A percentile compares a stretch with the other conserved stretches of the same genome.
Conservation (phyloP, 2,329 filamentous ascomycete genomes). For the Ceratocystis diversiconidia region DNA sequence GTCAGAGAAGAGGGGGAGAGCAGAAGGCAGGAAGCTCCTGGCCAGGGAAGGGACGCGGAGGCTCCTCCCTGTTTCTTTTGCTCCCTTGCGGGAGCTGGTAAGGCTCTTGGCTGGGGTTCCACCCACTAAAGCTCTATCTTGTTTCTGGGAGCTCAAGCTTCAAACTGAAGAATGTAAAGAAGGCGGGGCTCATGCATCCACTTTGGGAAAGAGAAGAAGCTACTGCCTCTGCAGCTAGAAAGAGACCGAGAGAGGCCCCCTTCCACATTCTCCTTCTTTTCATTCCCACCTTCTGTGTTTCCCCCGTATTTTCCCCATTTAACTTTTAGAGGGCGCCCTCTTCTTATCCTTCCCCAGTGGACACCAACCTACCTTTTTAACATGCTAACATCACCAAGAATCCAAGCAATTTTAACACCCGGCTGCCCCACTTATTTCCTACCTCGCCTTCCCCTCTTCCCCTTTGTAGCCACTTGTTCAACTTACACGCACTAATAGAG, state of each 20-base stretch:
- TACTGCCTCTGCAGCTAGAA: neutral
- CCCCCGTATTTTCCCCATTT: no score
- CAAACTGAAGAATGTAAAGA: neutral
- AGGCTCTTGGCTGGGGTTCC: neutral
- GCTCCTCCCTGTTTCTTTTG: conserved; percentile 3
- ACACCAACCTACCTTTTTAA: neutral
- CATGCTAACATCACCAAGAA: neutral
- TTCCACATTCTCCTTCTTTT: neutral
- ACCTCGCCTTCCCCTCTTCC: neutral
- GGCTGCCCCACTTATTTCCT: neutral
- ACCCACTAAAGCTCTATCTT: neutral
- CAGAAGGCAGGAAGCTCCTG: neutral
- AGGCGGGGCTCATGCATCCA: neutral
- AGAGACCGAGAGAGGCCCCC: neutral
- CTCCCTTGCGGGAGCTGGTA: neutral
- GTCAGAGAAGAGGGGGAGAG: no score
- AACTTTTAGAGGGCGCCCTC: neutral
- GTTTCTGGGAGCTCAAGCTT: neutral
- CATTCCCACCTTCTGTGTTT: neutral
- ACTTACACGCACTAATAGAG: neutral
- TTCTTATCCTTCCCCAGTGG: neutral
- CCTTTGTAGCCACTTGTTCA: neutral
- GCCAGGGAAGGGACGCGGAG: conserved; percentile 3
- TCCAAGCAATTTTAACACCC: neutral
- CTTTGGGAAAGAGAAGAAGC: neutral